Base-by-base conservation (phyloP, 2,329 filamentous ascomycete species). In the Dactylella cylindrospora region DNA sequence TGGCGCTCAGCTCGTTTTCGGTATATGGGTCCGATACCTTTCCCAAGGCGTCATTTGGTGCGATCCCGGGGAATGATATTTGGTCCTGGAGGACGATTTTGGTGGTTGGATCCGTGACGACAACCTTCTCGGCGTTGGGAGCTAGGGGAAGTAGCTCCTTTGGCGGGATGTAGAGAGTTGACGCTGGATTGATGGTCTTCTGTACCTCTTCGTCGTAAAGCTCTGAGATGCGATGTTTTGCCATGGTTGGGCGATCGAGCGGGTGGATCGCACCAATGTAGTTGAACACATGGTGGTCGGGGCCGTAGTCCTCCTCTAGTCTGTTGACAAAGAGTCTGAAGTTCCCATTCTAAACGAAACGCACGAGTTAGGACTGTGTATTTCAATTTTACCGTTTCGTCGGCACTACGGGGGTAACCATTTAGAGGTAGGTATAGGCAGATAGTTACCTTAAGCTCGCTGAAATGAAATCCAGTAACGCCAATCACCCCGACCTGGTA, bases 151-250 rank as follows among this genome's bases (percentile, higher is more conserved):
- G 31, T 19, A 33, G 2, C 1, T 53, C 49, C 22, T 45, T 53
- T n/a, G 49, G 49, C 12, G 49, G 49, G n/a, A 53, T 20, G n/a
- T 53, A 53, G 5, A 53, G n/a, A 1, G 49, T 53, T 7, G 49
- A 53, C 5, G 49, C 49, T 1, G 49, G 38, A 13, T 38, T 53
- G 36, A 53, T 45, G 4, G 31, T 38, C 20, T 38, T 44, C 10
- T 40, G 39, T 5, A 54, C 25, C 20, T 46, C 50, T 26, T 31
- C 32, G 19, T 33, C 40, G 3, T 17, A 26, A 15, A 54, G 40
- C 9, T 32, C 33, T 7, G 8, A 22, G 6, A 45, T 19, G 1
- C 17, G 26, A 20, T 46, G 32, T 7, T 6, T 23, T 2, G 45
- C 32, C 1, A 53, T 31, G 15, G 46, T 12, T 8, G 50, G 41